Conservation (phyloP, 2,329 filamentous ascomycete species). For the Trichophyton verrucosum region DNA sequence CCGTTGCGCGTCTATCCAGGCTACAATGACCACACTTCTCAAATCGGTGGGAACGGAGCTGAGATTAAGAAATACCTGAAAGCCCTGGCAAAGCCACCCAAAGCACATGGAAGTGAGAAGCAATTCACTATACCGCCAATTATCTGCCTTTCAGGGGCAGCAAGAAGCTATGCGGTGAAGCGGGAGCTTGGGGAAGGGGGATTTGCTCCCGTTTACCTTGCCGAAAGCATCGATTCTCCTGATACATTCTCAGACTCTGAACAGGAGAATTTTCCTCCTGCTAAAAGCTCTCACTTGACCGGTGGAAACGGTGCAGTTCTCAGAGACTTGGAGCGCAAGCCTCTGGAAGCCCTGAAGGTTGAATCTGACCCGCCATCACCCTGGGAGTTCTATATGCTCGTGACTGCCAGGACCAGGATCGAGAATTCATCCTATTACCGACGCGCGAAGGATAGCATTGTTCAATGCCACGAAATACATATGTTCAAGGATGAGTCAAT, state of each 20-base stretch:
- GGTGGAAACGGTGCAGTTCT: not conserved
- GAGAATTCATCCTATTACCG: conserved; percentile 44
- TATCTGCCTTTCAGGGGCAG: conserved; percentile 54
- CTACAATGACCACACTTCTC: conserved; percentile 60
- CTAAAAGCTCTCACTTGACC: conserved; percentile 31
- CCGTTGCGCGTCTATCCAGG: conserved; percentile 62
- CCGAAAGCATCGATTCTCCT: conserved; percentile 56
- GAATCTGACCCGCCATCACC: conserved; percentile 66
- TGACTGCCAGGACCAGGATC: conserved; percentile 64
- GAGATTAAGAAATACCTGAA: conserved; percentile 79
- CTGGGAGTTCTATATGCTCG: conserved; percentile 97
- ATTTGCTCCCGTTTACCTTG: conserved; percentile 88
- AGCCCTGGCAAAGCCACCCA: conserved; percentile 41
- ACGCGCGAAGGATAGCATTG: conserved; percentile 63
- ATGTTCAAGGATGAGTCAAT: conserved; percentile 84
- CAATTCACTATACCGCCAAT: conserved; percentile 49
- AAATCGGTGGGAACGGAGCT: conserved; percentile 51
- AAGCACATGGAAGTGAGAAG: conserved; percentile 40
- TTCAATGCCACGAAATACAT: conserved; percentile 80
- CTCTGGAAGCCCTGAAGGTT: conserved; percentile 83
- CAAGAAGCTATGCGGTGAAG: conserved; percentile 62
- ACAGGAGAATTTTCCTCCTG: conserved; percentile 30
- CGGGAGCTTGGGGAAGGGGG: conserved; percentile 84
- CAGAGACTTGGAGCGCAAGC: conserved; percentile 33
- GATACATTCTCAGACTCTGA: conserved; percentile 24